Base-by-base conservation (phyloP, 169 alveolate genomes). In the Hepatocystis sp. region DNA sequence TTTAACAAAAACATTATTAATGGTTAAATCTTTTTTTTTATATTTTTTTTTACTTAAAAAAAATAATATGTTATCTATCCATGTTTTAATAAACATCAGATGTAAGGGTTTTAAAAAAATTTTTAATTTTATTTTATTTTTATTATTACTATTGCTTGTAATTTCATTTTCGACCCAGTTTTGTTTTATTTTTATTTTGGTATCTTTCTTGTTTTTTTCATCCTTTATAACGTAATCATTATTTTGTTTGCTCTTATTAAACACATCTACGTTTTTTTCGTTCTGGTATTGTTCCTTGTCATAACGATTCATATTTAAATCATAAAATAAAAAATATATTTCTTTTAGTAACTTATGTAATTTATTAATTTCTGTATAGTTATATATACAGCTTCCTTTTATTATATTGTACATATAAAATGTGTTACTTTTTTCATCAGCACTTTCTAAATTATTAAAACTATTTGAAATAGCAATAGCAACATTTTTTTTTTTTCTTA, bases 1-100 rank as follows among this genome's bases (percentile, higher is more conserved):
- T 42, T 81, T 81, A 47, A 81, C 44, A 47, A 81, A 32, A 23
- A 63, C 21, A 55, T 81, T 61, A 19, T 49, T 40, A 30, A 47
- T 49, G 7, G 30, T 11, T 23, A 81, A 51, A 28, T 63, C 44
- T 17, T 49, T 27, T 11, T 17, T 51, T 17, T 32, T 32, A 32
- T 2, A 28, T 15, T 32, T 39, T 13, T 61, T 55, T 13, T 49
- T 15, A 61, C 15, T 39, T 4, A 60, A 11, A 2, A n/a, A 49
- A 47, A 53, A 53, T 39, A 39, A 28, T 23, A 81, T 0, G 2
- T 28, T 61, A 0, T 40, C 66, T 3, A 81, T 44, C 63, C 84
- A 81, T 7, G 17, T 4, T 1, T 81, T 60, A 30, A 61, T 47
- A 15, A 52, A 65, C 15, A 49, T 21, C 21, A 39, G 49, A 36